Evolutionary conservation across 2,329 filamentous ascomycete species (phyloP).

Genomic region (Sporothrix brasiliensis): DNA sequence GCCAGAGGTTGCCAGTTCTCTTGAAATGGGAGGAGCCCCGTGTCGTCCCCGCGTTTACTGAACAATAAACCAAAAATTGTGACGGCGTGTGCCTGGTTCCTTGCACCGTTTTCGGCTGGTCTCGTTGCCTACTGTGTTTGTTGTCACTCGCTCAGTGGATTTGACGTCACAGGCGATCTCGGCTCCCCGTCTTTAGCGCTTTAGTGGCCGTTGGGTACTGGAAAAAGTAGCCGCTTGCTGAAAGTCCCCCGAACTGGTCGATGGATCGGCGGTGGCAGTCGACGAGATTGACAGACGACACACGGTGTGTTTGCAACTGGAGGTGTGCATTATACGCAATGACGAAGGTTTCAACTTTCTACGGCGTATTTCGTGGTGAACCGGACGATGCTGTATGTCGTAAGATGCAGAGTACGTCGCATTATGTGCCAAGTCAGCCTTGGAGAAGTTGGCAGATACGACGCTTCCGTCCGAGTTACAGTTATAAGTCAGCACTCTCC

Average conservation of each 20-base stretch:
- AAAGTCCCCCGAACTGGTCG: neutral
- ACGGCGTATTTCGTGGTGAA: too few species aligned
- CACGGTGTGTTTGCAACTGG: neutral
- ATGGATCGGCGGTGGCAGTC: neutral
- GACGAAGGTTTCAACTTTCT: too few species aligned
- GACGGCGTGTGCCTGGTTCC: conserved; percentile 14
- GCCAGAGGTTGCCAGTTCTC: too few species aligned
- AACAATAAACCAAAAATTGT: neutral
- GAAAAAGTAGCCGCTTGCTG: neutral
- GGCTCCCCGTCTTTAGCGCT: neutral
- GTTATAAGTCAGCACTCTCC: too few species aligned
- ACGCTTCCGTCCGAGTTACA: too few species aligned
- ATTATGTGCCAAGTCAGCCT: conserved; percentile 6
- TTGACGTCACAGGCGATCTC: conserved; percentile 20
- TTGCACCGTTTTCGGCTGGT: neutral
- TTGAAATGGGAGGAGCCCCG: too few species aligned
- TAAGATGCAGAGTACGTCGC: neutral
- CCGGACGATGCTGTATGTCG: too few species aligned
- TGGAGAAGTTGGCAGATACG: neutral
- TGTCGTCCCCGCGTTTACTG: too few species aligned
- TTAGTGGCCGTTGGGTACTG: conserved; percentile 8
- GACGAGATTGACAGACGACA: neutral
- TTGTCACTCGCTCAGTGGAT: neutral
- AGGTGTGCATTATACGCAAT: too few species aligned
- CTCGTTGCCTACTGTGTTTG: neutral